A percentile compares a stretch with the other conserved stretches of the same genome.
These are phyloP conservation scores for Quercus ilex DNA, from an alignment of 306 rosid genomes.

Conservation along the genomic window DNA sequence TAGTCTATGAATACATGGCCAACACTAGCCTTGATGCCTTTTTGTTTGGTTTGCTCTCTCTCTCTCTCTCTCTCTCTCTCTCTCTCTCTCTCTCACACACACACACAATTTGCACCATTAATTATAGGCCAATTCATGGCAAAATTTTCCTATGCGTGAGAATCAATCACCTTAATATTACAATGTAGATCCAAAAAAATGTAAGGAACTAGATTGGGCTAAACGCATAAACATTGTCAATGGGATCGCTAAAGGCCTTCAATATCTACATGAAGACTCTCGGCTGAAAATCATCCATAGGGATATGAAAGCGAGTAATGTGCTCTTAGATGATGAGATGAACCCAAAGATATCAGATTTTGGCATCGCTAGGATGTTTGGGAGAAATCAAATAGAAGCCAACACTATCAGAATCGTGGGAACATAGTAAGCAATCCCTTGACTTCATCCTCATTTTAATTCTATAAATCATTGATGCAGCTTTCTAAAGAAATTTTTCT, in stretches of 20 bases:
- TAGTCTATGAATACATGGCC: constrained; percentile 42
- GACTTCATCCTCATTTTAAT: not conserved
- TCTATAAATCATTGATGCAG: not conserved
- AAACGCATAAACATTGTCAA: not conserved
- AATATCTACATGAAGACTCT: constrained; percentile 13
- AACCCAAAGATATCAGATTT: constrained; percentile 15
- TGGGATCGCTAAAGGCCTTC: constrained; percentile 9
- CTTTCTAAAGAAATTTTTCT: too few species aligned
- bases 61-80: not conserved
- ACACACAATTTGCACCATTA: not conserved
- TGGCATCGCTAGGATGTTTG: not conserved
- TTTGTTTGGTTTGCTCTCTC: constrained; percentile 25
- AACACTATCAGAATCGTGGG: constrained; percentile 7
- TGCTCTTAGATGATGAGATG: constrained; percentile 4
- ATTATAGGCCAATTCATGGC: too few species aligned
- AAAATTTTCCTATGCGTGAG: not conserved
- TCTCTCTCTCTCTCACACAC: not conserved
- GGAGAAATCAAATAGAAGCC: constrained; percentile 5
- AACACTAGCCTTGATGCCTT: constrained; percentile 24
- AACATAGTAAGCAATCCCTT: constrained; percentile 1
- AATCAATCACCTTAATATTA: not conserved
- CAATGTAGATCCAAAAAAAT: constrained; percentile 5
- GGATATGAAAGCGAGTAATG: constrained; percentile 8
- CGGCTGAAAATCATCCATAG: constrained; percentile 11
- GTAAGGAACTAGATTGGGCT: not conserved